Evolutionary conservation across 768 basidiomycete species (phyloP), one percentile per base, ranked within the genome.

Genomic region (Russula earlei): DNA sequence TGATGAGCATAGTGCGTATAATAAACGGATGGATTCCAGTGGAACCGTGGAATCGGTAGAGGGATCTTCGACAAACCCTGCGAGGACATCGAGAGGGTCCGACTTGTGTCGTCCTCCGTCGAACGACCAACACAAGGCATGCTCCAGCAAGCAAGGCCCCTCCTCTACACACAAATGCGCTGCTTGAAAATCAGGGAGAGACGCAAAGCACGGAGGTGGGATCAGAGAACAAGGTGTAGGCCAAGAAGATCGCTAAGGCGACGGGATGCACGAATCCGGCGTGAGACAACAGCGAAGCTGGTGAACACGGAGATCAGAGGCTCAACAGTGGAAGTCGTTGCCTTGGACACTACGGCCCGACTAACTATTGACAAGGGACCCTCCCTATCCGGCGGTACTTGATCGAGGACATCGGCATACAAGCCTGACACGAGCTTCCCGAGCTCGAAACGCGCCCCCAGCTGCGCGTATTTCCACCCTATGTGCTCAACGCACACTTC

Each of bases 401-500:
- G 77, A 46, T 77, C 73, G 43, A 95, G 67, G 12, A 92, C 77
- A 38, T 79, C 76, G 14, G 77, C 72, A 66, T 87, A 94, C 27
- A 94, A 72, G 8, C 74, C 72, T 10, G 82, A 77, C 24, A 91
- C 74, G 15, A 82, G 73, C 50, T 77, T 74, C 19, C 85, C 85
- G 45, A 97, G 85, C 71, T 91, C 87, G 64, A 90, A 94, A 37
- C 87, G 78, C 65, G 91, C 87, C 5, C 85, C 84, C 12, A 93
- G 74, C 53, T 85, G 84, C 4, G 75, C 73, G 61, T 92, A 96
- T 67, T 88, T 87, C 93, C 93, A 97, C 2, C 82, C 80, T 38
- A 82, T 67, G 67, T 91, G 87, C 62, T 87, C 85, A 0, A 85
- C 79, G 93, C 93, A 97, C 19, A 95, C 82, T 66, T 94, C 88